Conservation (phyloP, 2,329 filamentous ascomycete genomes). For the Venturia nashicola region DNA sequence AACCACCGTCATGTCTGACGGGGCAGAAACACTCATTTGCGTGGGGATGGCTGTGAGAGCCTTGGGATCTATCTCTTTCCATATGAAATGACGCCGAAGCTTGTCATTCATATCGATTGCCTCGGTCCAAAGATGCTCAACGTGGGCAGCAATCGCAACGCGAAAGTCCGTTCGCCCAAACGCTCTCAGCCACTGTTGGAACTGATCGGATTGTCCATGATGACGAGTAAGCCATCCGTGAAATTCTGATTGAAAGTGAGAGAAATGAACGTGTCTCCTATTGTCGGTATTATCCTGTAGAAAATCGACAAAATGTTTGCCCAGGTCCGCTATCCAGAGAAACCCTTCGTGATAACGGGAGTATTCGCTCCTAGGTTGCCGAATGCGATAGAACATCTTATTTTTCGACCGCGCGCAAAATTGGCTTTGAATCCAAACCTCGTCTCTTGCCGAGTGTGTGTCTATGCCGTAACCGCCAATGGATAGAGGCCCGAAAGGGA, state of each 20-base stretch:
- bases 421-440: conserved; percentile 39
- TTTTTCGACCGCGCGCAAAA: conserved; percentile 22
- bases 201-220: conserved; percentile 31
- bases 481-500: conserved; percentile 1
- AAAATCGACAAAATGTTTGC: conserved; percentile 62
- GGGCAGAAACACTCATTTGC: conserved; percentile 12
- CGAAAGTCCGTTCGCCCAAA: conserved; percentile 48
- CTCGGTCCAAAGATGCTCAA: conserved; percentile 55
- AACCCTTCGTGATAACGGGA: conserved; percentile 49
- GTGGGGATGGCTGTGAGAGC: conserved; percentile 18
- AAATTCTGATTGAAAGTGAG: conserved; percentile 48
- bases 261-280: conserved; percentile 31
- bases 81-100: conserved; percentile 22
- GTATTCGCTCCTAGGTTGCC: conserved; percentile 47
- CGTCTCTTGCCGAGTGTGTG: conserved; percentile 32
- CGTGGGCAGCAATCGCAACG: conserved; percentile 44
- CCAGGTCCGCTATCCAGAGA: conserved; percentile 57
- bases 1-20: conserved; percentile 43
- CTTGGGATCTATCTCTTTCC: conserved; percentile 22
- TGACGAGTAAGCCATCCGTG: conserved; percentile 38
- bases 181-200: conserved; percentile 43
- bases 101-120: conserved; percentile 36
- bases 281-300: conserved; percentile 24
- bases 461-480: conserved; percentile 2
- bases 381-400: conserved; percentile 49